These are phyloP conservation scores for Daldinia caldariorum DNA, from an alignment of 495 filamentous ascomycete species.

Conservation along the genomic window DNA sequence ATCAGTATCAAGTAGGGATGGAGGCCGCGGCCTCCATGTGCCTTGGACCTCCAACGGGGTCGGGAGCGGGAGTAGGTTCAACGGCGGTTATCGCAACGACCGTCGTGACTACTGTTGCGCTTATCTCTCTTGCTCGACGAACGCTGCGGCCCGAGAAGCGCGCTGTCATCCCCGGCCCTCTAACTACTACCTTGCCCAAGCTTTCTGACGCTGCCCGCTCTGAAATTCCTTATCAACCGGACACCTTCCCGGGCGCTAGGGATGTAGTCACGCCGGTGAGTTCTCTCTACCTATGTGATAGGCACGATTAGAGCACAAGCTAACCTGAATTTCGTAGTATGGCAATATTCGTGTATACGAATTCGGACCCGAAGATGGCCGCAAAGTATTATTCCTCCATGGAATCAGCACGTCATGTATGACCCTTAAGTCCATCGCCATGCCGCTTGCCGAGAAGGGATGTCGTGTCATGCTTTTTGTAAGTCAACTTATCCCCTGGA, in stretches of 20 bases:
- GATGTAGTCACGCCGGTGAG: constrained; percentile 58
- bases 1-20: constrained; percentile 24
- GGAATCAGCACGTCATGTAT: constrained; percentile 88
- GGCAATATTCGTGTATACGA: constrained; percentile 87
- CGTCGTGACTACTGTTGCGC: constrained; percentile 43
- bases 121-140: constrained; percentile 45
- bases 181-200: constrained; percentile 47
- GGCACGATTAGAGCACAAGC: neutral
- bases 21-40: constrained; percentile 38
- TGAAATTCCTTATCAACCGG: constrained; percentile 50
- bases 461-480: constrained; percentile 85
- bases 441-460: constrained; percentile 74
- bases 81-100: constrained; percentile 49
- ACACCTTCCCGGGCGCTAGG: constrained; percentile 55
- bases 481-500: constrained; percentile 7
- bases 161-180: constrained; percentile 50
- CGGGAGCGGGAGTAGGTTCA: constrained; percentile 31
- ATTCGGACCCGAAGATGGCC: constrained; percentile 83
- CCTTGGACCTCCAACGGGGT: constrained; percentile 31
- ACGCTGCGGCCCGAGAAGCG: constrained; percentile 49
- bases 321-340: constrained; percentile 63
- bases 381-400: constrained; percentile 83
- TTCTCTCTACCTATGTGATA: neutral
- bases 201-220: constrained; percentile 47
- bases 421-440: constrained; percentile 72